A percentile compares a stretch with the other conserved stretches of the same genome.
These are phyloP conservation scores for Raffaelea arxii DNA, from an alignment of 2,329 filamentous ascomycete genomes.

Conservation along the genomic window DNA sequence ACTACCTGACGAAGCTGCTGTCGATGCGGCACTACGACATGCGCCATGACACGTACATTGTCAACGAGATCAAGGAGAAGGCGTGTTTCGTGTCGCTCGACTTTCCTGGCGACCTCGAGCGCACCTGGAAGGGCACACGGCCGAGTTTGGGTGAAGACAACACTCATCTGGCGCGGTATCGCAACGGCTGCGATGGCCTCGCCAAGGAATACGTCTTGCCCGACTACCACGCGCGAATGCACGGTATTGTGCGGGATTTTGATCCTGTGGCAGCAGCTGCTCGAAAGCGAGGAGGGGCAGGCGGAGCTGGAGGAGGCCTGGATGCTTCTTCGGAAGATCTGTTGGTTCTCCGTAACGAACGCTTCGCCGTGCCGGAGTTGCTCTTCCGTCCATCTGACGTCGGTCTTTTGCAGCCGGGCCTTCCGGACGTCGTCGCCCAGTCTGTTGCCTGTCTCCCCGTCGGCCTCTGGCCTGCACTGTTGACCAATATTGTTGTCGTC, in stretches of 20 bases:
- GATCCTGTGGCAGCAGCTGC: conserved; percentile 53
- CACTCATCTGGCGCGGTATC: too few species aligned
- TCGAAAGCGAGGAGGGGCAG: neutral
- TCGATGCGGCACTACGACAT: conserved; percentile 92
- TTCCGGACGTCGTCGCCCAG: conserved; percentile 76
- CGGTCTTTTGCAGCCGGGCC: conserved; percentile 67
- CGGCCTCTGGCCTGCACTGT: conserved; percentile 72
- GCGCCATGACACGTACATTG: conserved; percentile 84
- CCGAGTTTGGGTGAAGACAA: neutral
- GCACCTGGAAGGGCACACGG: conserved; percentile 69
- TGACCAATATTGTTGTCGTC: conserved; percentile 82
- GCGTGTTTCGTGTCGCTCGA: conserved; percentile 74
- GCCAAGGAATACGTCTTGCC: conserved; percentile 89
- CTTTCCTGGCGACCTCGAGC: conserved; percentile 70
- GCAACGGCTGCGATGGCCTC: conserved; percentile 44
- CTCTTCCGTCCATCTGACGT: conserved; percentile 80
- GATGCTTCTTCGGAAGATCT: too few species aligned
- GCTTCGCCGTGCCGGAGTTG: conserved; percentile 82
- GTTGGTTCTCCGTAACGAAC: conserved; percentile 80
- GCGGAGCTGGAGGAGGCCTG: conserved; percentile 23
- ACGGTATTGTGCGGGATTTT: conserved; percentile 68
- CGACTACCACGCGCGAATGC: conserved; percentile 52
- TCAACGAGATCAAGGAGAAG: conserved; percentile 92
- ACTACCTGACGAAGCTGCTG: conserved; percentile 81
- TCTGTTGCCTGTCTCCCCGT: conserved; percentile 65